Percentiles rank a stretch among this genome's conserved stretches.
Evolutionary conservation across 2,329 filamentous ascomycete species (phyloP).

Genomic region (Cladorrhinum sp.): DNA sequence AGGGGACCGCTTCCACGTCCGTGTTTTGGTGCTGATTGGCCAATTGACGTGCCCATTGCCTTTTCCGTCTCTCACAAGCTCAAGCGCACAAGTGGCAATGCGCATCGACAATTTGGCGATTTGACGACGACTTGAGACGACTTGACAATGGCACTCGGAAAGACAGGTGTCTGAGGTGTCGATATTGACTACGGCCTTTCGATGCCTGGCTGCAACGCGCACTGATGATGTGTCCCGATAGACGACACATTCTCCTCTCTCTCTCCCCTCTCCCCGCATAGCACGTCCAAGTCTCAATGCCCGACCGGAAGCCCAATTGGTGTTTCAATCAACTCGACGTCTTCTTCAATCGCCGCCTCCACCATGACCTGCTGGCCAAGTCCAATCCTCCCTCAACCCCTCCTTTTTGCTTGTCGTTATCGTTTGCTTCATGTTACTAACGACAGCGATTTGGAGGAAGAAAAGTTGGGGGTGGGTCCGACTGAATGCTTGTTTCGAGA

Average conservation of each 20-base stretch:
- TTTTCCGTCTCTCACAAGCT: constrained; percentile 11
- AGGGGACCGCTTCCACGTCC: constrained; percentile 17
- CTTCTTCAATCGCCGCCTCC: constrained; percentile 6
- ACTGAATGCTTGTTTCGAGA: not conserved
- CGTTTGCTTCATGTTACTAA: not conserved
- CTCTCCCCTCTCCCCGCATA: constrained; percentile 8
- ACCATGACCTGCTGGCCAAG: constrained; percentile 3
- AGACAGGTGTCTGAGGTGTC: not conserved
- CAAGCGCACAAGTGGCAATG: constrained; percentile 16
- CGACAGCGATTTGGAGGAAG: not conserved
- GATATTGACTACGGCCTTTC: constrained; percentile 8
- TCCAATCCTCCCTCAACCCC: constrained; percentile 18
- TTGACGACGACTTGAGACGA: not conserved
- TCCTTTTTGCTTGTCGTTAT: constrained; percentile 2
- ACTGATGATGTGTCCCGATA: constrained; percentile 17
- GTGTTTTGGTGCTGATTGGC: constrained; percentile 20
- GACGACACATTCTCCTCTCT: not conserved
- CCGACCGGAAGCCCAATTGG: constrained; percentile 28
- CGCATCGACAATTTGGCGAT: constrained; percentile 6
- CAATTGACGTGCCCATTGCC: constrained; percentile 25
- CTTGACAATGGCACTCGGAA: too few species aligned
- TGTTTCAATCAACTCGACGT: constrained; percentile 24
- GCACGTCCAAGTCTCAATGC: constrained; percentile 19
- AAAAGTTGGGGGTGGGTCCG: not conserved
- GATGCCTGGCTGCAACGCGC: constrained; percentile 3